A percentile compares a stretch with the other conserved stretches of the same genome.
These are phyloP conservation scores for Dissophora globulifera DNA, from an alignment of 192 early-diverging fungal species.

Conservation along the genomic window DNA sequence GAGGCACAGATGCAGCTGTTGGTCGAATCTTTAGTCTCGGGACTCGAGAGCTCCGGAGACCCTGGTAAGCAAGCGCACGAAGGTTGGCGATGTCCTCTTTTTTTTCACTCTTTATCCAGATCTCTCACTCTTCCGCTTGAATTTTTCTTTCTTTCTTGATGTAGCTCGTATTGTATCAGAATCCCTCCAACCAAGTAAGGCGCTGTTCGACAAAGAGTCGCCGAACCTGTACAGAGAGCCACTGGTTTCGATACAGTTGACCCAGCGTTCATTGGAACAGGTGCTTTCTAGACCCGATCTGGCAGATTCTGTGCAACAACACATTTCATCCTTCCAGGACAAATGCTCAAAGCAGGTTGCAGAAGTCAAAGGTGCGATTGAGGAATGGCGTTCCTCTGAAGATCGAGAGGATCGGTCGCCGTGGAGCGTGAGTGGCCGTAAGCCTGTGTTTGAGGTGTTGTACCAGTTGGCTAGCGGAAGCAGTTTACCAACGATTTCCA, in stretches of 20 bases:
- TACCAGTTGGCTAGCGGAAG: conserved; percentile 32
- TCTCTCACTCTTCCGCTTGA: conserved; percentile 16
- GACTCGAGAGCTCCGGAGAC: conserved; percentile 31
- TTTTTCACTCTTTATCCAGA: too few relatives aligned
- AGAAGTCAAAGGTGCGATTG: conserved; percentile 19
- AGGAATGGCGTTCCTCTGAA: conserved; percentile 5
- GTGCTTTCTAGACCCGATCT: conserved; percentile 4
- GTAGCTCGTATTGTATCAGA: conserved; percentile 34
- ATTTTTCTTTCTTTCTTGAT: conserved; percentile 14
- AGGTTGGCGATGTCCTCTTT: too few relatives aligned
- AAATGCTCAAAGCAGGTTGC: conserved; percentile 13
- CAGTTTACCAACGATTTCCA: neutral
- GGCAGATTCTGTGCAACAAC: neutral
- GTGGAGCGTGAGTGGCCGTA: conserved; percentile 44
- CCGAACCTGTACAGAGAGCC: conserved; percentile 82
- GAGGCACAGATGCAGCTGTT: conserved; percentile 38
- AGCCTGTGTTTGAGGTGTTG: conserved; percentile 44
- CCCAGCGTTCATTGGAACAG: conserved; percentile 12
- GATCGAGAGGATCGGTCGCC: conserved; percentile 21
- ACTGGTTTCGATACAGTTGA: conserved; percentile 58
- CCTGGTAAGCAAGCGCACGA: too few relatives aligned
- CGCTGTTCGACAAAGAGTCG: conserved; percentile 83
- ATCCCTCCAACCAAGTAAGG: conserved; percentile 60
- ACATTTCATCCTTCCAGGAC: neutral
- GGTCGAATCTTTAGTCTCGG: conserved; percentile 20